Base-by-base conservation (phyloP, 768 basidiomycete genomes). In the Boletus eberwhitei region DNA sequence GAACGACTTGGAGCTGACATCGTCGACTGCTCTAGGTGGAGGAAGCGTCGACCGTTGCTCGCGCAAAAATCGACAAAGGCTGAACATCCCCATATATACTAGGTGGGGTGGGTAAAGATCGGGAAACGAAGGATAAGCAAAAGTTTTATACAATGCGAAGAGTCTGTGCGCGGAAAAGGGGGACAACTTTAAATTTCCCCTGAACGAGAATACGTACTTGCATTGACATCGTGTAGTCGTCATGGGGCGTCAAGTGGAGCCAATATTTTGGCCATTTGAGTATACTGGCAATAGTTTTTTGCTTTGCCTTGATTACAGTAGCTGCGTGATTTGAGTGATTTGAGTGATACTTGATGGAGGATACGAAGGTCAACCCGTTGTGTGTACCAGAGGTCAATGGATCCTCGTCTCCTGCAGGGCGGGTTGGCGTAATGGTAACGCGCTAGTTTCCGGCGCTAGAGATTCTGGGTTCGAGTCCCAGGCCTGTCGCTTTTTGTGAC, bases 351-450 rank as follows among this genome's bases (percentile, higher is more conserved):
- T n/a, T n/a, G n/a, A n/a, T n/a, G n/a, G n/a, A n/a, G n/a, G n/a
- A n/a, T n/a, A n/a, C n/a, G n/a, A n/a, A n/a, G n/a, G 24, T 12
- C 31, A 21, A 4, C 39, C 8, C 31, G 31, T 32, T 16, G 13
- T 21, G 34, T 16, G 3, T 17, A 35, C 8, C 8, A 13, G 3
- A 24, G 4, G 4, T 13, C 4, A 13, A 13, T 13, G 7, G 7
- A 9, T 29, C 7, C 12, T 1, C 4, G 1, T 22, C 2, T 29
- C 12, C 21, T 3, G 4, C 2, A 45, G 21, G 79, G 77, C 78
- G 79, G 77, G 75, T 79, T 81, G 78, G 79, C 80, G 79, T 79
- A 80, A 80, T 81, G 80, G 80, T 77, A 81, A 79, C 80, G 79
- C 78, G 79, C 76, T 76, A 81, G 80, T 80, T 80, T 81, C 80